phyloP scores from a whole-genome alignment of 768 basidiomycete genomes.

The Gloeophyllum trabeum region DNA sequence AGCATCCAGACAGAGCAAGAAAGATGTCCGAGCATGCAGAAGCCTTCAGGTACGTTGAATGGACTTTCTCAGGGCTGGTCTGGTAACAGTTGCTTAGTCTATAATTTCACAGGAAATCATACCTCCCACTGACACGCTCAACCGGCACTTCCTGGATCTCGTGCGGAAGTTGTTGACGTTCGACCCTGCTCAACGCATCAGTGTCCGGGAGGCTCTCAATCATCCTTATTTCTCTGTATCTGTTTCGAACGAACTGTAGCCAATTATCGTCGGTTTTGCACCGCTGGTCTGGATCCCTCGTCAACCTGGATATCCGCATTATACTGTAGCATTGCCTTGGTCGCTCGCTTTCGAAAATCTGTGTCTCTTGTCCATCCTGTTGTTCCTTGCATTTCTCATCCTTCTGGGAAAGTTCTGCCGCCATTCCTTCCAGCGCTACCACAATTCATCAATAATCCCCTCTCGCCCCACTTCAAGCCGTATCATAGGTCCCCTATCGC shows the following conservation, averaged over 20 bases:
- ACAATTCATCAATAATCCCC: no score
- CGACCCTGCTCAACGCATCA: constrained; percentile 81
- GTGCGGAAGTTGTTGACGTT: constrained; percentile 82
- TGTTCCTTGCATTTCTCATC: no score
- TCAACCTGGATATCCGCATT: no score
- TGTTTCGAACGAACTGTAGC: constrained; percentile 60
- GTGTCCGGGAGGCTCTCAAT: constrained; percentile 76
- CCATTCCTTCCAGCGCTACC: no score
- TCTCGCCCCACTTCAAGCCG: no score
- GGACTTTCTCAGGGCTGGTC: constrained; percentile 7
- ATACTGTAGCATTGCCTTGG: no score
- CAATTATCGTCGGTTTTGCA: constrained; percentile 1
- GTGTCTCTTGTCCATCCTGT: no score
- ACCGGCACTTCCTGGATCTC: constrained; percentile 77
- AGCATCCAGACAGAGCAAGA: constrained; percentile 82
- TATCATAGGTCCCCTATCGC: no score
- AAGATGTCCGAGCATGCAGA: constrained; percentile 84
- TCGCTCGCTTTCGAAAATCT: no score
- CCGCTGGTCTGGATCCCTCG: no score
- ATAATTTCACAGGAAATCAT: constrained; percentile 61
- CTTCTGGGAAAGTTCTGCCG: no score
- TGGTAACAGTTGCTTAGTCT: background rate
- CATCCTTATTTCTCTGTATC: constrained; percentile 77
- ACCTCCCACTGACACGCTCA: constrained; percentile 59
- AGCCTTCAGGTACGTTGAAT: constrained; percentile 64